These are phyloP conservation scores for Nymphaea thermarum DNA, from an alignment of 164 flowering plant genomes.

Conservation along the genomic window DNA sequence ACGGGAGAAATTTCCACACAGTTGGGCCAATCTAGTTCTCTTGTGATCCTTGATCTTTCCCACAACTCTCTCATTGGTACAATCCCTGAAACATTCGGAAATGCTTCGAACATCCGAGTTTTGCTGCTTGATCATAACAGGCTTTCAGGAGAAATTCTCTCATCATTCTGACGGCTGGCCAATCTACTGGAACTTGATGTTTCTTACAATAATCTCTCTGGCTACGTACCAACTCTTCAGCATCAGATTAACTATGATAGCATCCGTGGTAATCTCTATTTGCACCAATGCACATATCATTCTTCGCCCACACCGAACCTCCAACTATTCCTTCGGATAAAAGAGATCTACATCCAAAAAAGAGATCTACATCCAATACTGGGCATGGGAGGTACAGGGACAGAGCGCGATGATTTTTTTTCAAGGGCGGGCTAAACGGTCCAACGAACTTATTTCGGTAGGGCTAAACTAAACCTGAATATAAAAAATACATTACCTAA, in stretches of 20 bases:
- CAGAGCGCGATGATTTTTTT: no score
- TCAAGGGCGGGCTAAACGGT: no score
- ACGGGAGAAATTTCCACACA: constrained; percentile 41
- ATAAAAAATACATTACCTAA: no score
- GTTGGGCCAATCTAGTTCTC: constrained; percentile 35
- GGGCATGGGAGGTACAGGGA: constrained; percentile 21
- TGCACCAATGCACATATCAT: constrained; percentile 29
- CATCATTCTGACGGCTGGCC: constrained; percentile 33
- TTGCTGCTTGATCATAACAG: constrained; percentile 44
- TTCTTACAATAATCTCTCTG: constrained; percentile 66
- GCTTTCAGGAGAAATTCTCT: constrained; percentile 49
- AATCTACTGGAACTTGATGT: constrained; percentile 34
- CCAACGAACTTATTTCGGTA: no score
- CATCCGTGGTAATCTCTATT: constrained; percentile 35
- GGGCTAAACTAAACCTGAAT: no score
- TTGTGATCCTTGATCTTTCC: constrained; percentile 45
- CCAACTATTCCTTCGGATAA: constrained; percentile 18
- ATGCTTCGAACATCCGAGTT: constrained; percentile 28
- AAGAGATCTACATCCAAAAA: constrained; percentile 5
- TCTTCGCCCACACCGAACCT: constrained; percentile 17
- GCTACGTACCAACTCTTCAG: constrained; percentile 39
- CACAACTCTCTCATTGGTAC: constrained; percentile 32
- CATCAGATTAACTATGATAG: constrained; percentile 21
- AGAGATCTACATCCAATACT: constrained; percentile 9
- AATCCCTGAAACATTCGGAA: constrained; percentile 37